Conservation (phyloP, 2,329 filamentous ascomycete species). For the Trichophyton benhamiae region DNA sequence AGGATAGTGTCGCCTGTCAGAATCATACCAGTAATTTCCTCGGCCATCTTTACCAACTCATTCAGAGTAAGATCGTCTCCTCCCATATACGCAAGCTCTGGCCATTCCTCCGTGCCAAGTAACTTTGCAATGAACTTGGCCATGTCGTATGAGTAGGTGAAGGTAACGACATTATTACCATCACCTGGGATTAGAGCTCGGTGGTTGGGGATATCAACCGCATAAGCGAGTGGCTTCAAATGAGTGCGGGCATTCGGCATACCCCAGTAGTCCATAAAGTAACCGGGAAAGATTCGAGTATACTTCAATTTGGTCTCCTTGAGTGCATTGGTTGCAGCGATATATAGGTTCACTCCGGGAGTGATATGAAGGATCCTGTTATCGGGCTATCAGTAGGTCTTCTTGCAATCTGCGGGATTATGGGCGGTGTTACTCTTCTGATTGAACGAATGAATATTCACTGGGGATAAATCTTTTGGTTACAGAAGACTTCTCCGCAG, state of each 20-base stretch:
- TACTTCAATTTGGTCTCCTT: not conserved
- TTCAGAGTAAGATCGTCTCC: not conserved
- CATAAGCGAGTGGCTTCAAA: not conserved
- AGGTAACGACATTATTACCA: not conserved
- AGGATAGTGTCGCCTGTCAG: not conserved
- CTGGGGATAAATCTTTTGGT: constrained; percentile 2
- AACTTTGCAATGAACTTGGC: not conserved
- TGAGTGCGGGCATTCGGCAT: not conserved
- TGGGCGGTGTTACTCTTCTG: not conserved
- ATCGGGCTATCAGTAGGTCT: not conserved
- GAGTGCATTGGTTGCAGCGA: not conserved
- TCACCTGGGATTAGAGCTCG: not conserved
- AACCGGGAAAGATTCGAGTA: not conserved
- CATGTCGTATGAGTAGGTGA: not conserved
- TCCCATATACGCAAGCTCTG: not conserved
- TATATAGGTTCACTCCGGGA: not conserved
- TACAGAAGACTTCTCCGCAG: not conserved
- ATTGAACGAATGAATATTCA: not conserved
- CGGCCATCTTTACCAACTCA: not conserved
- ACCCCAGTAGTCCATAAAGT: constrained; percentile 2
- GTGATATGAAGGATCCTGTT: not conserved
- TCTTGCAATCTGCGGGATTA: not conserved
- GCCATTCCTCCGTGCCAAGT: not conserved
- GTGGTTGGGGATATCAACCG: not conserved
- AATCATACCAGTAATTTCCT: not conserved